These are phyloP conservation scores for Blastobotrys parvus DNA, from an alignment of 805 yeast species.

Conservation along the genomic window DNA sequence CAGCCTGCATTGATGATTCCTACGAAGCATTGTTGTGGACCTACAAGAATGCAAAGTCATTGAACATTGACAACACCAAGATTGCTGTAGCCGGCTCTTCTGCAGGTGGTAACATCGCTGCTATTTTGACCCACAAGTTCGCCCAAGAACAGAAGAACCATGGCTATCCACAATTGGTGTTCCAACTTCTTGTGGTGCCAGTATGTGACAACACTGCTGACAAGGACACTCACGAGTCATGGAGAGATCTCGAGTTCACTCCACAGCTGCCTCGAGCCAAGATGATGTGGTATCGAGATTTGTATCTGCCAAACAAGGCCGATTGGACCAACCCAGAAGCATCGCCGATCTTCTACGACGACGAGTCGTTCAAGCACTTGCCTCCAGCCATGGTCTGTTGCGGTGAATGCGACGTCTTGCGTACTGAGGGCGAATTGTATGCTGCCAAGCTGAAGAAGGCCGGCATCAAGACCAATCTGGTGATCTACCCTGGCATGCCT, in stretches of 20 bases:
- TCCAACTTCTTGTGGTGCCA: conserved; percentile 37
- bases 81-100: conserved; percentile 40
- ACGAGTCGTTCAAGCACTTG: conserved; percentile 30
- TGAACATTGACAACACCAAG: conserved; percentile 18
- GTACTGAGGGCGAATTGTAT: conserved; percentile 38
- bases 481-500: conserved; percentile 36
- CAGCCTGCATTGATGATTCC: conserved; percentile 40
- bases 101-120: conserved; percentile 34
- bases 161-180: conserved; percentile 30
- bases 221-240: conserved; percentile 30
- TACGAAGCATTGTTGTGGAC: conserved; percentile 25
- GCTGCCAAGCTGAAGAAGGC: conserved; percentile 32
- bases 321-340: conserved; percentile 30
- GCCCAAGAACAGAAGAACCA: conserved; percentile 21
- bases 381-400: conserved; percentile 28
- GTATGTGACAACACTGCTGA: conserved; percentile 24
- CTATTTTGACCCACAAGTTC: conserved; percentile 24
- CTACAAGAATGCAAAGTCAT: conserved; percentile 10
- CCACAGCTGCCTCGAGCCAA: conserved; percentile 39
- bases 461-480: conserved; percentile 23
- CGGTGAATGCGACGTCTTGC: conserved; percentile 38
- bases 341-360: conserved; percentile 36
- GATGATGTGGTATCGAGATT: conserved; percentile 39
- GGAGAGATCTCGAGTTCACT: conserved; percentile 25
- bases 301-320: conserved; percentile 34